Percentiles rank a stretch among this genome's conserved stretches.
Conservation (phyloP, 495 filamentous ascomycete genomes). For the Penicillium atrosanguineum region DNA sequence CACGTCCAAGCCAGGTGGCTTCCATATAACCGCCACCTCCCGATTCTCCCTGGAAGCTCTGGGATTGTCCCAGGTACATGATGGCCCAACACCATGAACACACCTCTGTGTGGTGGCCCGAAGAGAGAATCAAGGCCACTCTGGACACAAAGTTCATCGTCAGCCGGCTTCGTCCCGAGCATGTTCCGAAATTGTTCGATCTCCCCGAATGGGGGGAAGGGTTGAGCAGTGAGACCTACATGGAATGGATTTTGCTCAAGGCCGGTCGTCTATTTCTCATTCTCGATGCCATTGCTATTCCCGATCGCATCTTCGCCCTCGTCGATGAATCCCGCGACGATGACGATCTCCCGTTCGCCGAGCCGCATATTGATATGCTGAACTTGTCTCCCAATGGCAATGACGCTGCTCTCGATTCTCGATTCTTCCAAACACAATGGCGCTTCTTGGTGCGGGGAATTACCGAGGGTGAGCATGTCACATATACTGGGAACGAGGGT, state of each 20-base stretch:
- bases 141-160: conserved; percentile 69
- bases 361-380: conserved; percentile 67
- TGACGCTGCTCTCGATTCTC: conserved; percentile 63
- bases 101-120: conserved; percentile 73
- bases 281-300: conserved; percentile 72
- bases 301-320: conserved; percentile 80
- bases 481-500: conserved; percentile 74
- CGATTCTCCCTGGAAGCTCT: background rate
- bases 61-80: conserved; percentile 9
- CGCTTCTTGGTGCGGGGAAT: conserved; percentile 73
- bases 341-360: conserved; percentile 76
- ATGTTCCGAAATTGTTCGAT: conserved; percentile 63
- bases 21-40: background rate
- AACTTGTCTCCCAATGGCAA: conserved; percentile 54
- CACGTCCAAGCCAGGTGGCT: background rate
- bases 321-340: conserved; percentile 89
- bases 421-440: conserved; percentile 81
- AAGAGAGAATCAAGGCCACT: conserved; percentile 69
- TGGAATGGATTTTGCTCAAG: conserved; percentile 85
- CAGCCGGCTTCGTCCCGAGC: conserved; percentile 61
- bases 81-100: conserved; percentile 25
- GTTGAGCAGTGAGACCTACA: conserved; percentile 84
- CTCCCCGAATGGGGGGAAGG: conserved; percentile 81
- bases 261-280: conserved; percentile 80
- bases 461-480: conserved; percentile 64